Evolutionary conservation across 768 basidiomycete genomes (phyloP).

Genomic region (Hortiboletus flavorubellus): DNA sequence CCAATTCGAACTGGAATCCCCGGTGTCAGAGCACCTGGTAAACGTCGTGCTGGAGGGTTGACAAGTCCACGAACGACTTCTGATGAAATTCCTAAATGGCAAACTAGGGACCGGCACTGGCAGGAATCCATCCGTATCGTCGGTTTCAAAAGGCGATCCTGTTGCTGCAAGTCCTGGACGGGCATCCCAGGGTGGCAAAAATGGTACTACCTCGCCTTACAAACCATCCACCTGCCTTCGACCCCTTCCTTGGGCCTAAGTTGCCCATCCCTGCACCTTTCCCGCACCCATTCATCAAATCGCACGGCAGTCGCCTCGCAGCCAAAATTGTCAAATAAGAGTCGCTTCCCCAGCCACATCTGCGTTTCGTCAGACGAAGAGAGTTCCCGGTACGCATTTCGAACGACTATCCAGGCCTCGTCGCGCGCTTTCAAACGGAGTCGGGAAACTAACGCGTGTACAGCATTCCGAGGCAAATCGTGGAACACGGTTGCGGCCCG

Average conservation of each 20-base stretch:
- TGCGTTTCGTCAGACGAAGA: constrained; percentile 37
- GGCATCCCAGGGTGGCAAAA: not conserved
- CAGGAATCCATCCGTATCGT: not conserved
- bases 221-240: constrained; percentile 59
- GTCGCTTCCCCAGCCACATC: constrained; percentile 46
- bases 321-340: constrained; percentile 42
- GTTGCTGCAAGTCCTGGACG: not conserved
- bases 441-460: constrained; percentile 42
- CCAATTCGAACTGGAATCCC: not conserved
- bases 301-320: constrained; percentile 25
- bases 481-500: not conserved
- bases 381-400: constrained; percentile 63
- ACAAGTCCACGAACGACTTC: too few relatives aligned
- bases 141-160: not conserved
- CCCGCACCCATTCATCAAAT: constrained; percentile 55
- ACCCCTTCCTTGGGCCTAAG: constrained; percentile 55
- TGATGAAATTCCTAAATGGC: not conserved
- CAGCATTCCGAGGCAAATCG: constrained; percentile 39
- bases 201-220: constrained; percentile 40
- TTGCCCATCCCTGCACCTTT: constrained; percentile 41
- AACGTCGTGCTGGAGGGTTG: not conserved
- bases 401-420: constrained; percentile 57
- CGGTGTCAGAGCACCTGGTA: not conserved
- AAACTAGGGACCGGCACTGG: not conserved
- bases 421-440: constrained; percentile 50